Base-by-base conservation (phyloP, 2,329 filamentous ascomycete genomes). In the Chrysoporthe puriensis region DNA sequence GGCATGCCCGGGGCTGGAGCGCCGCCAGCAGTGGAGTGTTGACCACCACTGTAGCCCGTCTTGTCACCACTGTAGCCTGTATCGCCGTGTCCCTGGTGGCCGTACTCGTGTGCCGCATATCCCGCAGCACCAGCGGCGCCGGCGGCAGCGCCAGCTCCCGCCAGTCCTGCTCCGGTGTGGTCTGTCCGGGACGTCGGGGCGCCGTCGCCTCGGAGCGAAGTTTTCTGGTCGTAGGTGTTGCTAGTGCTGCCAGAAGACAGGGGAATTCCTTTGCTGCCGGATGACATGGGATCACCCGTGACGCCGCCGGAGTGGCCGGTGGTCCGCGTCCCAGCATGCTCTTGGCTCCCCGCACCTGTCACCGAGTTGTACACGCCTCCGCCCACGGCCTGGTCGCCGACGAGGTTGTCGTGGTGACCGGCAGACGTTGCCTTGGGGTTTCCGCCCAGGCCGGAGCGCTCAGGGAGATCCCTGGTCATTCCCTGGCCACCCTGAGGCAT, bases 121-220 rank as follows among this genome's bases (percentile, higher is more conserved):
- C 71, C 71, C 1, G 69, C 68, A 21, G 64, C 69, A 3, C 66
- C 63, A 9, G 44, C 63, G 4, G 57, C 60, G 18, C 57, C 66
- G 4, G 59, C 62, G 4, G 44, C 63, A 7, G 57, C 60, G 18
- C 57, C 66, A 4, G 59, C 62, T 2, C 48, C 62, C 1, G 43
- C 52, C 32, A 66, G n/a, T 34, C 63, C 68, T 3, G 52, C 42
- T 36, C 64, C 48, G 26, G 66, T 67, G 43, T 61, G 71, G 11
- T 64, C 70, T n/a, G 57, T 58, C 21, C 70, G 64, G 40, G 62
- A 68, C 14, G 68, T 71, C 13, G 70, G 68, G 32, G 62, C 66
- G 6, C 62, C 62, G 14, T 66, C 65, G 32, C 64, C 62, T 5
- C 59, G 66, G 40, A 66, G 63, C 2, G 63, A 36, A 13, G 63